Base-by-base conservation (phyloP, 371 early-diverging fungal genomes). In the Mucor indicus region DNA sequence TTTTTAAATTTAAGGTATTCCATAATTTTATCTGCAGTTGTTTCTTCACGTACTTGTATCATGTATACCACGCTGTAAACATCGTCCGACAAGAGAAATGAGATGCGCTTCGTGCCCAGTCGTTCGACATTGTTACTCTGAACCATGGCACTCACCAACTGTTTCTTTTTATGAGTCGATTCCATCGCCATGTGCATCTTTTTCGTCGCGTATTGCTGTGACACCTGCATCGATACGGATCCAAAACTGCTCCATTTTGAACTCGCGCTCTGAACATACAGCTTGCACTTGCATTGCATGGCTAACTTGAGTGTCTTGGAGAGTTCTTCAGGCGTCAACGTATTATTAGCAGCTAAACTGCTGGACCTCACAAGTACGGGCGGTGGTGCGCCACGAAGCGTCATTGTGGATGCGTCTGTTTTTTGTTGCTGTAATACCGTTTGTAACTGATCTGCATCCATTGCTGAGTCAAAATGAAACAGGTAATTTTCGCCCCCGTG, bases 221-320 rank as follows among this genome's bases (percentile, higher is more conserved):
- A 74, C 2, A 74, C 53, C 33, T 57, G 62, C 45, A 74, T 48
- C 11, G 54, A 36, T 8, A 65, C 75, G 31, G 53, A 59, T 8
- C 75, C 75, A 54, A 74, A 67, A 10, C 60, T 63, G 11, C 59
- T 58, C 73, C 73, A 72, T 22, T 61, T 68, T 1, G 73, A 57
- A 38, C 63, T 63, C 30, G 63, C 66, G 24, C 62, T 68, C 43
- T 72, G 69, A 2, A 66, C 52, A 50, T 64, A 72, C 38, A 72
- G 41, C 44, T 72, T 72, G 43, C 66, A 62, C 48, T 69, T 65
- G 44, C 73, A 72, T 49, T 68, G 67, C 67, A 72, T 63, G 10
- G 59, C 60, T 17, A 58, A 17, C 15, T 55, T 51, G 15, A 69
- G 38, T 2, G 69, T 60, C 29, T 62, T 66, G 3, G 59, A 58